phyloP scores from a whole-genome alignment of 78 protist genomes.

The Polysphondylium violaceum region DNA sequence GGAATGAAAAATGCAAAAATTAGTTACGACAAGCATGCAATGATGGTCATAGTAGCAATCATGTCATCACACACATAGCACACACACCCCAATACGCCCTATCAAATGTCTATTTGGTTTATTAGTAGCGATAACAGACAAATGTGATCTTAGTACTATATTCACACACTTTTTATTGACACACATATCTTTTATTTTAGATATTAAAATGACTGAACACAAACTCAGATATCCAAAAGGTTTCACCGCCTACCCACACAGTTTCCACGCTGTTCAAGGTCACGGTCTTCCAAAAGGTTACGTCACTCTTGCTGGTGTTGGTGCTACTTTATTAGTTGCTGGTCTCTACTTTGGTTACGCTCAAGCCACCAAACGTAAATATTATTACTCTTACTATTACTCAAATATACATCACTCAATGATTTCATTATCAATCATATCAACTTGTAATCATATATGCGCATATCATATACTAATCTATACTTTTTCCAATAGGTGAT shows the following conservation, averaged over 20 bases:
- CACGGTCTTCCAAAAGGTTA: conserved; percentile 74
- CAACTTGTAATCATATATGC: not conserved
- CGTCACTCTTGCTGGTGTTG: conserved; percentile 59
- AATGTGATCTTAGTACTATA: no score
- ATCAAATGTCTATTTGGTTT: no score
- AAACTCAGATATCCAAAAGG: conserved; percentile 54
- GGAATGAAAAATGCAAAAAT: no score
- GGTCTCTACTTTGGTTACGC: not conserved
- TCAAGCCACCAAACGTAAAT: conserved; percentile 11
- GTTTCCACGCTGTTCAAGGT: conserved; percentile 50
- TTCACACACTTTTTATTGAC: no score
- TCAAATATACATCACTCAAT: not conserved
- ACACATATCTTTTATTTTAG: not conserved
- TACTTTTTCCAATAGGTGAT: conserved; percentile 34
- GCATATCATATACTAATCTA: not conserved
- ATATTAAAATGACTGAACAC: not conserved
- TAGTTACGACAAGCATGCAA: no score
- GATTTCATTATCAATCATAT: not conserved
- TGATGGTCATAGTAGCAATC: no score
- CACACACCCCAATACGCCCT: no score
- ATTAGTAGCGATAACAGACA: no score
- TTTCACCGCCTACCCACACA: conserved; percentile 67
- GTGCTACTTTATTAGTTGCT: conserved; percentile 15
- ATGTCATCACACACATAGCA: no score
- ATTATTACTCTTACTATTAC: not conserved